Conservation (phyloP, 495 filamentous ascomycete species). For the Podospora pseudoanserina region DNA sequence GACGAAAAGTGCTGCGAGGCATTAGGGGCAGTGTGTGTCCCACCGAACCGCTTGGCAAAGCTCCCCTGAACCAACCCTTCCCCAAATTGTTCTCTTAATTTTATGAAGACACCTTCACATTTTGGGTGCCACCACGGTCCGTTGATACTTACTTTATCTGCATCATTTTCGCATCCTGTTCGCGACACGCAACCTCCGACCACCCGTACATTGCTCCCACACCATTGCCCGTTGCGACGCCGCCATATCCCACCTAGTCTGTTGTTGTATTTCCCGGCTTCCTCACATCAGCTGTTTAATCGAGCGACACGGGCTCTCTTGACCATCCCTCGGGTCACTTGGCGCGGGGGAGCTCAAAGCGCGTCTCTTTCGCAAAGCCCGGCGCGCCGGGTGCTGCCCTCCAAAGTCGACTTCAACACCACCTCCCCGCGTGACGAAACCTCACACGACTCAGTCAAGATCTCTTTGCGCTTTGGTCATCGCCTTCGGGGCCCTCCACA, state of each 20-base stretch:
- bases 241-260: background rate
- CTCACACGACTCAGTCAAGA: background rate
- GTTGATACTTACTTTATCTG: background rate
- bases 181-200: background rate
- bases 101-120: slow-evolving; percentile 23
- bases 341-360: background rate
- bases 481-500: background rate
- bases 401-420: background rate
- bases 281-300: background rate
- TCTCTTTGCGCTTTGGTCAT: background rate
- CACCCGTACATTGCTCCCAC: background rate
- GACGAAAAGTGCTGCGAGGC: background rate
- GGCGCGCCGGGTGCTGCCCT: background rate
- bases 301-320: background rate
- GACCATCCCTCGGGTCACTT: background rate
- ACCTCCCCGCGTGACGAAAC: background rate
- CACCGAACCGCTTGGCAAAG: slow-evolving; percentile 9
- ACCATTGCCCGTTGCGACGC: background rate
- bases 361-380: background rate
- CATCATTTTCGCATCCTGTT: background rate
- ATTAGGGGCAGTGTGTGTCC: background rate
- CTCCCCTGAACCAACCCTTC: slow-evolving; percentile 24
- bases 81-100: slow-evolving; percentile 31
- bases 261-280: background rate
- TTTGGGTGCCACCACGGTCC: slow-evolving; percentile 27